Base-by-base conservation (phyloP, 176 grass and related monocot genomes). In the Carex littledalei region DNA sequence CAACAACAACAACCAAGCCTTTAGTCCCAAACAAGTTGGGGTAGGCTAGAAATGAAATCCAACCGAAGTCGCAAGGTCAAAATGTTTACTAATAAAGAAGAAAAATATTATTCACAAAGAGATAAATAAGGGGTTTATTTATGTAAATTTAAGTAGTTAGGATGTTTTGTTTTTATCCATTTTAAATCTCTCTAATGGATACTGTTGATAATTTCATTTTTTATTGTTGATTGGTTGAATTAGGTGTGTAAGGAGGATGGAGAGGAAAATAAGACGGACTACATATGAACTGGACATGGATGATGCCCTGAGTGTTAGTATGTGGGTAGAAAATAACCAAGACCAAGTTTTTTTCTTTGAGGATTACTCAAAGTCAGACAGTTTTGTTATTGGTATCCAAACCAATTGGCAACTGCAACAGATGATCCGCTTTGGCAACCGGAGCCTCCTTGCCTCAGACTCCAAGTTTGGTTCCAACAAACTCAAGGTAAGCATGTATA, bases 361-460 rank as follows among this genome's bases (percentile, higher is more conserved):
- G 81, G 90, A 95, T 49, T 99, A 92, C 89, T 95, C 93, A 16
- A 84, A 89, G 85, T 88, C 78, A 59, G 91, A 91, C 21, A 89
- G 90, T 76, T 99, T 99, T 91, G 63, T 84, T 81, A 47, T 99
- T 59, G 96, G 96, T 60, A 89, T 99, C 86, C 93, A 99, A 71
- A 99, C 96, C 15, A 90, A 99, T 81, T 99, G 96, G 96, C 93
- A 99, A 73, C 91, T 99, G 53, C 91, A 99, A 31, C 93, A 95
- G 78, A 95, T 99, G 96, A 93, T 99, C 90, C 88, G 80, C 49
- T 99, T 87, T 86, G 93, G 96, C 49, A 94, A 91, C 78, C 83
- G 16, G 24, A 92, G 88, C 87, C 92, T 99, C 77, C 63, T 99
- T 78, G 88, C 90, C 75, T 94, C 93, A n/a, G 90, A 95, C 85